Evolutionary conservation across 139 green algal genomes (phyloP).

Genomic region (Micractinium sp.): DNA sequence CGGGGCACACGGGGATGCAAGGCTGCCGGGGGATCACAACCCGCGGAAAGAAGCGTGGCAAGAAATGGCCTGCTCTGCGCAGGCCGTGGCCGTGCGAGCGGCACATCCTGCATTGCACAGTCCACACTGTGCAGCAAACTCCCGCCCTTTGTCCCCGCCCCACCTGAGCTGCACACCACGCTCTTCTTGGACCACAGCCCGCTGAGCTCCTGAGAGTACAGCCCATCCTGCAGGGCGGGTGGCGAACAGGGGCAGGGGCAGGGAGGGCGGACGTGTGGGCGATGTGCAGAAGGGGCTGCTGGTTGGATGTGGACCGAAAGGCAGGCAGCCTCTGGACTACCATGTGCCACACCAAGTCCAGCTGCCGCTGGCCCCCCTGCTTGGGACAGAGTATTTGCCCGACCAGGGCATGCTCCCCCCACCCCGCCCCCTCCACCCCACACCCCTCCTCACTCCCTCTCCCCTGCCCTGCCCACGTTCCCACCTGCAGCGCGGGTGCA

Average conservation of each 20-base stretch:
- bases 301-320: not conserved
- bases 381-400: too few relatives aligned
- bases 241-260: not conserved
- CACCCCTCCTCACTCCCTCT: not conserved
- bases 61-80: too few relatives aligned
- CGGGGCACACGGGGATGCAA: too few relatives aligned
- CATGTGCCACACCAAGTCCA: too few relatives aligned
- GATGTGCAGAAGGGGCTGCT: not conserved
- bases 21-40: too few relatives aligned
- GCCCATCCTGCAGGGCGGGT: constrained; percentile 1
- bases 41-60: too few relatives aligned
- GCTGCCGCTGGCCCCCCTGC: too few relatives aligned
- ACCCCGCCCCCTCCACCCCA: too few relatives aligned
- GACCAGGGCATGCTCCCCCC: too few relatives aligned
- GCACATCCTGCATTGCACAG: not conserved
- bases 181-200: constrained; percentile 40
- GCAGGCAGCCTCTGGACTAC: not conserved
- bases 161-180: constrained; percentile 40
- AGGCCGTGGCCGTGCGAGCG: too few relatives aligned
- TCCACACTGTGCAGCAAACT: not conserved
- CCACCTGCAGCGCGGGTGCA: constrained; percentile 33
- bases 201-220: constrained; percentile 39
- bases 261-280: not conserved
- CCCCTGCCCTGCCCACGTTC: too few relatives aligned
- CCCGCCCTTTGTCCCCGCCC: not conserved